phyloP scores from a whole-genome alignment of 1,284 basidiomycete genomes.

The Xerocomus minutiporus region DNA sequence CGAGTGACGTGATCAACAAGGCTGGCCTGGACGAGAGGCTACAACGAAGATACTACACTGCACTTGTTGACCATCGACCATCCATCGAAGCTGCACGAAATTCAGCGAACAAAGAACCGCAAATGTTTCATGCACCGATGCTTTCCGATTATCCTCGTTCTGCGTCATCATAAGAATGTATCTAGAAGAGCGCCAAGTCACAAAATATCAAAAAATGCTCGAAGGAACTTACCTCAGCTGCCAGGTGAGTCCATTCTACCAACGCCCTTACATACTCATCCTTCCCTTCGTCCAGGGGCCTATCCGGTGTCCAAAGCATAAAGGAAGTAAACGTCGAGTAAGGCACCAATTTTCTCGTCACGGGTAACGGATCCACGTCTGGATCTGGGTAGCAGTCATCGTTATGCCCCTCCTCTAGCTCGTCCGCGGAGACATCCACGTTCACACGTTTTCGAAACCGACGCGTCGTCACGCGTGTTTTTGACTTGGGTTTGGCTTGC shows the following conservation, averaged over 20 bases:
- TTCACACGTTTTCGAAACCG: slow-evolving; percentile 1
- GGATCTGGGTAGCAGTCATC: slow-evolving; percentile 24
- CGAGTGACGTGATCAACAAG: neutral
- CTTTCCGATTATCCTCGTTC: neutral
- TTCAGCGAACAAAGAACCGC: neutral
- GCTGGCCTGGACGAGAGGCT: neutral
- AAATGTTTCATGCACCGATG: neutral
- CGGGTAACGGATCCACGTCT: slow-evolving; percentile 9
- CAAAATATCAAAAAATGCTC: neutral
- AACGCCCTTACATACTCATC: slow-evolving; percentile 68
- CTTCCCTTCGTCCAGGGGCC: slow-evolving; percentile 55
- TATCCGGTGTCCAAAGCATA: slow-evolving; percentile 69
- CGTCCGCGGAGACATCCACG: slow-evolving; percentile 10
- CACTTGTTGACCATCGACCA: neutral
- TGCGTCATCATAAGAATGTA: slow-evolving; percentile 26
- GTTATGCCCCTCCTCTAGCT: slow-evolving; percentile 21
- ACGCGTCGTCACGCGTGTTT: slow-evolving; percentile 7
- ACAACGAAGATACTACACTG: neutral
- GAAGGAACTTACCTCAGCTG: slow-evolving; percentile 48
- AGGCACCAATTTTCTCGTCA: slow-evolving; percentile 40
- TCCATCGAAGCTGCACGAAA: neutral
- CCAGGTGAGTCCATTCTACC: slow-evolving; percentile 60
- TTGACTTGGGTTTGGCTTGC: slow-evolving; percentile 8
- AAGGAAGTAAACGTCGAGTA: slow-evolving; percentile 56
- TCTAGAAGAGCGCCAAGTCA: slow-evolving; percentile 14